Conservation (phyloP, 306 rosid genomes). For the Castanopsis chinensis region DNA sequence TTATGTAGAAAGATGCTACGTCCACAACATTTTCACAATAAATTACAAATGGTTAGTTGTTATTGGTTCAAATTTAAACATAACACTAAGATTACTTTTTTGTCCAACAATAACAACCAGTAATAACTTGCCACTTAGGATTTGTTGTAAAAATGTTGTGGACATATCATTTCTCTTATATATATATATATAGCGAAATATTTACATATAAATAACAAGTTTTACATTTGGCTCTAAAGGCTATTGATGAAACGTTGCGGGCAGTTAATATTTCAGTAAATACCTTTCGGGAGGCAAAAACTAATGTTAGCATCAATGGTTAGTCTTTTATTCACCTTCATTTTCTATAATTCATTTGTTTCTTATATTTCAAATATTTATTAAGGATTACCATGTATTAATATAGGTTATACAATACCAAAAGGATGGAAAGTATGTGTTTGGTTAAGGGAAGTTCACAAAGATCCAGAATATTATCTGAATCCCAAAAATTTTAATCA, state of each 20-base stretch:
- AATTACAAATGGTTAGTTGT: too few relatives aligned
- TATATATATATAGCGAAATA: too few relatives aligned
- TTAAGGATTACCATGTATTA: background rate
- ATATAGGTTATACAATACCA: constrained; percentile 39
- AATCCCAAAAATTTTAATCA: constrained; percentile 39
- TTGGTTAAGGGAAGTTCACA: constrained; percentile 39
- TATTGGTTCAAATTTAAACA: too few relatives aligned
- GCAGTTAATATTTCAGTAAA: constrained; percentile 25
- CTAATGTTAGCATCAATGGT: constrained; percentile 40
- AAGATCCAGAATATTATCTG: constrained; percentile 26
- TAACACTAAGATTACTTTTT: too few relatives aligned
- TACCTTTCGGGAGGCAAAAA: constrained; percentile 39
- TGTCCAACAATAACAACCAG: too few relatives aligned
- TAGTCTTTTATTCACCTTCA: background rate
- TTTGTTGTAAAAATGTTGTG: too few relatives aligned
- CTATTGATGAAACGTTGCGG: constrained; percentile 40
- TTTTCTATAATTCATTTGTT: background rate
- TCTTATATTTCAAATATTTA: background rate
- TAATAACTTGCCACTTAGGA: too few relatives aligned
- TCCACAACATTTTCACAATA: too few relatives aligned
- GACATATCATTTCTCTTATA: too few relatives aligned
- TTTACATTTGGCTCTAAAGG: background rate
- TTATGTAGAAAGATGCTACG: too few relatives aligned
- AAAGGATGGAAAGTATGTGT: constrained; percentile 46
- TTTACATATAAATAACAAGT: background rate